Evolutionary conservation across 106 monocot genomes (phyloP), one percentile per base, ranked within the genome.

Genomic region (Dendrobium huoshanense): DNA sequence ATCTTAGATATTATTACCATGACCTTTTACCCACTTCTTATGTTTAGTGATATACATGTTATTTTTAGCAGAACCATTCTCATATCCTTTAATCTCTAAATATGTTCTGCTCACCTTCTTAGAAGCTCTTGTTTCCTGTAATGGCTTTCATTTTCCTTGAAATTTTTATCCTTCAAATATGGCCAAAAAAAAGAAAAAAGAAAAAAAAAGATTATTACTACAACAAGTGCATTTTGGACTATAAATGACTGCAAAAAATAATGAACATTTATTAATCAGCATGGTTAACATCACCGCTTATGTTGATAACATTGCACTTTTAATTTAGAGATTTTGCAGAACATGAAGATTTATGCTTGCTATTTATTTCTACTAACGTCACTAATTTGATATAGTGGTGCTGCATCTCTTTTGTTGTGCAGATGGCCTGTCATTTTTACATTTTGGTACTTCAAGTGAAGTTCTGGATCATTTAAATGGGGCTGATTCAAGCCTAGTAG

Each of bases 401-500:
- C n/a, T 43, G 44, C 20, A 73, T 76, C 61, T 44, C 43, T 41
- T 82, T 11, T 82, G 67, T 45, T 82, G 73, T 90, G 72, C 90
- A 97, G 96, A 91, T 90, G 87, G 81, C 74, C 87, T 98, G 79
- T 85, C 84, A 20, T 95, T 98, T 80, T 85, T 98, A 72, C 98
- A 98, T 84, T 98, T 98, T 87, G 98, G 98, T 40, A 95, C 98
- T 29, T 98, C 98, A 49, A 83, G 68, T 82, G 98, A 98, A 82
- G 98, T 98, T 80, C 73, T 98, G 79, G 94, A 98, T 88, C 98
- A 98, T 83, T 81, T 98, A 41, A 80, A 82, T 68, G 89, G 85
- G 20, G 31, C 84, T 55, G 81, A 91, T 84, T 88, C 91, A 45
- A 83, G 85, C 59, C 77, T 98, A 76, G 92, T 98, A 61, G 89